A percentile compares a stretch with the other conserved stretches of the same genome.
phyloP scores from a whole-genome alignment of 2,329 filamentous ascomycete species.

The Pseudopithomyces maydicus region DNA sequence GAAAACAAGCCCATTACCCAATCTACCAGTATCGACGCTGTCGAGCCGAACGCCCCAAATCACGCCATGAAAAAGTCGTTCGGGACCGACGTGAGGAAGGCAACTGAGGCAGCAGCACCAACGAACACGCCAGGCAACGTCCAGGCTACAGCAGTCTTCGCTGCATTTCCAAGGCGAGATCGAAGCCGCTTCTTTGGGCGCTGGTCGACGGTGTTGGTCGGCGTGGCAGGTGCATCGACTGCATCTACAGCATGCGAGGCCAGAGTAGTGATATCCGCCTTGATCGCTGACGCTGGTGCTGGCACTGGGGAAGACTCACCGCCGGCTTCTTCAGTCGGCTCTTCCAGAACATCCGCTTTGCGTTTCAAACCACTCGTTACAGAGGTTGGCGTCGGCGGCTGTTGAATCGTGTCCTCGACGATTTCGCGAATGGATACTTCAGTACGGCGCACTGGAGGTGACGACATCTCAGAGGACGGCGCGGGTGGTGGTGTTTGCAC shows the following conservation, averaged over 20 bases:
- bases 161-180: neutral
- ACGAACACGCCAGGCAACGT: neutral
- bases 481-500: constrained; percentile 27
- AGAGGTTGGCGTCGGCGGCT: constrained; percentile 37
- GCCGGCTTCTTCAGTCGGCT: constrained; percentile 7
- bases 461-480: constrained; percentile 12
- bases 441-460: constrained; percentile 25
- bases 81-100: constrained; percentile 4
- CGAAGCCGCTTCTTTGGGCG: constrained; percentile 9
- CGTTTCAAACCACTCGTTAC: constrained; percentile 33
- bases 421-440: constrained; percentile 40
- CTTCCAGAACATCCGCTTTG: constrained; percentile 34
- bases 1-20: neutral
- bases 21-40: neutral
- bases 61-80: constrained; percentile 5
- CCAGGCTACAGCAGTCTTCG: constrained; percentile 1
- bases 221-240: neutral
- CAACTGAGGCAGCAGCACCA: constrained; percentile 1
- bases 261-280: no score
- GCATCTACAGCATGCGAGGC: neutral
- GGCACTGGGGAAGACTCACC: neutral
- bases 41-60: neutral
- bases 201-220: neutral
- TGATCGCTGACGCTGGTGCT: neutral
- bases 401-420: constrained; percentile 28